Evolutionary conservation across 768 basidiomycete genomes (phyloP).

Genomic region (Lyophyllum semitale): DNA sequence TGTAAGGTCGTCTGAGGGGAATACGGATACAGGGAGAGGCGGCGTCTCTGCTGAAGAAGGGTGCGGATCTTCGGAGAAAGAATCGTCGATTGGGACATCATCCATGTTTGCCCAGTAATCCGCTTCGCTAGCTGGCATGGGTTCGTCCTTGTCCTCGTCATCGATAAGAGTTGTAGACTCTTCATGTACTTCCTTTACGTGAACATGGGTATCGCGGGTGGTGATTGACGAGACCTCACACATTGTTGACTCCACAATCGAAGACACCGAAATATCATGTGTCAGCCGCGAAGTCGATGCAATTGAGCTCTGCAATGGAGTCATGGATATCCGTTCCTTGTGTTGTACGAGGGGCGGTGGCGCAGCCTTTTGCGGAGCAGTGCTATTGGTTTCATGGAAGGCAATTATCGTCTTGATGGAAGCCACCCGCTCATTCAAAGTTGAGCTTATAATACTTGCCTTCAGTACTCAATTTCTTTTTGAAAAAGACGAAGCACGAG

Average conservation of each 20-base stretch:
- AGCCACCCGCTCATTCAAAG: conserved; percentile 36
- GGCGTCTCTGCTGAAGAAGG: conserved; percentile 17
- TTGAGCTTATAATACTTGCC: conserved; percentile 29
- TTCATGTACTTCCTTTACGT: neutral
- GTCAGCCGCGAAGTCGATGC: neutral
- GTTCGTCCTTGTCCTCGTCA: conserved; percentile 20
- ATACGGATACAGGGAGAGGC: conserved; percentile 8
- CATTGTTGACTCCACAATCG: neutral
- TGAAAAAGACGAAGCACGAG: neutral
- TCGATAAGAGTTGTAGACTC: neutral
- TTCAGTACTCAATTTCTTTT: neutral
- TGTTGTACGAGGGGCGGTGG: neutral
- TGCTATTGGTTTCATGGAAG: conserved; percentile 13
- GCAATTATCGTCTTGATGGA: conserved; percentile 38
- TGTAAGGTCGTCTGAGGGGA: conserved; percentile 14
- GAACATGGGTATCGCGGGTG: neutral
- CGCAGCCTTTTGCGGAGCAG: neutral
- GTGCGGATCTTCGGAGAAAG: conserved; percentile 15
- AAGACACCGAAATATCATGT: neutral
- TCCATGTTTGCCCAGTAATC: conserved; percentile 48
- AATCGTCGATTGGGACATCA: conserved; percentile 37
- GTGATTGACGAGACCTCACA: neutral
- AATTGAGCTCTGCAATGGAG: neutral
- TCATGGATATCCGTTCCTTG: neutral
- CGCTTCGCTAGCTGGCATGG: conserved; percentile 42